Percentiles rank a stretch among this genome's conserved stretches.
phyloP scores from a whole-genome alignment of 805 yeast species.

The Yamadazyma insecticola region DNA sequence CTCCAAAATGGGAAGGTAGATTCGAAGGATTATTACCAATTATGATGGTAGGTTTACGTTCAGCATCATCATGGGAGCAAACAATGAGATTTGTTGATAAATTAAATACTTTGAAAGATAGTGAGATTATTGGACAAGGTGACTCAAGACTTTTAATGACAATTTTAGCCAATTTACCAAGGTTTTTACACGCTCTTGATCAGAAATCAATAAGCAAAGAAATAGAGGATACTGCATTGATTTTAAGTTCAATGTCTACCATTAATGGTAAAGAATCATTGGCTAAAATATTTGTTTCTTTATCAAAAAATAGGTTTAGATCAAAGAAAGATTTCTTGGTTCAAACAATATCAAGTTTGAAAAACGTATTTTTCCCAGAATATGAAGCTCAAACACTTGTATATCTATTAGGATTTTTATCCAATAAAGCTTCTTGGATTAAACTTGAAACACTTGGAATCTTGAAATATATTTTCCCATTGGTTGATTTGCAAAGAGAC shows the following conservation, averaged over 20 bases:
- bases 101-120: slow-evolving; percentile 60
- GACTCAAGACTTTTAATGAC: slow-evolving; percentile 67
- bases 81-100: slow-evolving; percentile 71
- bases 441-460: slow-evolving; percentile 75
- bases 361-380: slow-evolving; percentile 63
- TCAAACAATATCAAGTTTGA: slow-evolving; percentile 72
- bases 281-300: slow-evolving; percentile 69
- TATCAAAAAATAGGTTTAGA: slow-evolving; percentile 75
- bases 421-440: slow-evolving; percentile 76
- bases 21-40: slow-evolving; percentile 84
- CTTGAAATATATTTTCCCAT: slow-evolving; percentile 68
- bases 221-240: slow-evolving; percentile 36
- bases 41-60: slow-evolving; percentile 77
- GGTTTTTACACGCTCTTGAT: slow-evolving; percentile 79
- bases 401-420: slow-evolving; percentile 70
- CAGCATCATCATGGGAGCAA: slow-evolving; percentile 74
- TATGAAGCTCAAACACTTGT: slow-evolving; percentile 72
- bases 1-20: slow-evolving; percentile 92
- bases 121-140: slow-evolving; percentile 73
- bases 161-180: slow-evolving; percentile 72
- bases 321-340: slow-evolving; percentile 85
- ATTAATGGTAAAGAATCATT: slow-evolving; percentile 51
- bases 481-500: slow-evolving; percentile 68
- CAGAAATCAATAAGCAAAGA: slow-evolving; percentile 44
- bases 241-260: slow-evolving; percentile 58